Conservation (phyloP, 306 rosid species). For the Cucurbita maxima region DNA sequence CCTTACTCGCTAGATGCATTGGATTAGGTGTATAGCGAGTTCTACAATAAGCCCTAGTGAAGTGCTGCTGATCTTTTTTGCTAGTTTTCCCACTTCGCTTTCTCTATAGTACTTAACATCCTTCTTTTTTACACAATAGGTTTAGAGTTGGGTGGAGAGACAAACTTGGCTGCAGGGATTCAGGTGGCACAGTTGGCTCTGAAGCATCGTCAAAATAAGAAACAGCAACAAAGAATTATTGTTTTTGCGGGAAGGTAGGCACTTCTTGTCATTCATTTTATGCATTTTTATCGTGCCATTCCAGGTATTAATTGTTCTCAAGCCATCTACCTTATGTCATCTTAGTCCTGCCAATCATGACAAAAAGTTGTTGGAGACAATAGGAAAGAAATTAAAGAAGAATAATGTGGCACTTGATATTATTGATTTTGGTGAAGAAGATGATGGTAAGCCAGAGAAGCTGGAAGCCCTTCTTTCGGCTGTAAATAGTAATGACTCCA, state of each 20-base stretch:
- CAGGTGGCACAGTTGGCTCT: slow-evolving; percentile 98
- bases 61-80: not conserved
- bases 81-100: not conserved
- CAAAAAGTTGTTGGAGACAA: slow-evolving; percentile 65
- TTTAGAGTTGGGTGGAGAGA: slow-evolving; percentile 85
- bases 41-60: not conserved
- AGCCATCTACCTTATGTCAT: not conserved
- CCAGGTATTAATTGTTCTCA: not conserved
- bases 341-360: slow-evolving; percentile 60
- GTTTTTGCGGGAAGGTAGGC: slow-evolving; percentile 82
- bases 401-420: slow-evolving; percentile 87
- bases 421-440: slow-evolving; percentile 81
- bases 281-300: not conserved
- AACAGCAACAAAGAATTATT: slow-evolving; percentile 91
- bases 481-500: slow-evolving; percentile 67
- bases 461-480: slow-evolving; percentile 70
- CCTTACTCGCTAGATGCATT: not conserved
- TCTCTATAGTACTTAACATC: not conserved
- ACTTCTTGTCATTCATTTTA: too few species aligned
- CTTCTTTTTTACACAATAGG: slow-evolving; percentile 22
- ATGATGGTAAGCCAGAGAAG: slow-evolving; percentile 70
- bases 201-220: slow-evolving; percentile 93
- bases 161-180: slow-evolving; percentile 87
- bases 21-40: not conserved
- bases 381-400: slow-evolving; percentile 78